Evolutionary conservation across 148 eudicot genomes (phyloP).

Genomic region (Amaranthus hypochondriacus): DNA sequence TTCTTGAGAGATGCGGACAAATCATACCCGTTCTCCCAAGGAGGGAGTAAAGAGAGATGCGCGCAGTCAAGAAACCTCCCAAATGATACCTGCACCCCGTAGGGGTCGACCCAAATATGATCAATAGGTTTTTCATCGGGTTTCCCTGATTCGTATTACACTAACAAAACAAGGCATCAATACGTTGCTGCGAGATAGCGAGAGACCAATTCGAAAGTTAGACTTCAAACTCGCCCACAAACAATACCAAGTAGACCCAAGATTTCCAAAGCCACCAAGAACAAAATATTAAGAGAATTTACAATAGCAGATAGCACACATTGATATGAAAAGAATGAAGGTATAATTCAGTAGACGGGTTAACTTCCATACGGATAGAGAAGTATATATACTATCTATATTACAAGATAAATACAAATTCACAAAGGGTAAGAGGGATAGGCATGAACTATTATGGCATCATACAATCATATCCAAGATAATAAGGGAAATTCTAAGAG

Average conservation of each 20-base stretch:
- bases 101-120: too few species aligned
- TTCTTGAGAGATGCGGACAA: too few species aligned
- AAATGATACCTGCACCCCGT: too few species aligned
- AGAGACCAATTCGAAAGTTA: too few species aligned
- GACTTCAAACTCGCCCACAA: too few species aligned
- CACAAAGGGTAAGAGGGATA: slow-evolving; percentile 9
- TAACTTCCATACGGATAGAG: not conserved
- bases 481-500: slow-evolving; percentile 1
- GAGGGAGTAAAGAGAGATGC: too few species aligned
- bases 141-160: too few species aligned
- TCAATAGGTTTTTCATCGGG: too few species aligned
- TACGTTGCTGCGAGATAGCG: too few species aligned
- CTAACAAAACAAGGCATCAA: too few species aligned
- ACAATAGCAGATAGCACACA: not conserved
- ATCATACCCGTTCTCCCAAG: too few species aligned
- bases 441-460: slow-evolving; percentile 8
- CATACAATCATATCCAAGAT: slow-evolving; percentile 18
- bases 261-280: not conserved
- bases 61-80: too few species aligned
- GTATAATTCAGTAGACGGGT: not conserved
- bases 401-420: slow-evolving; percentile 23
- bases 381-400: not conserved
- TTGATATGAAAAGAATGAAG: slow-evolving; percentile 12
- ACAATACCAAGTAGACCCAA: not conserved
- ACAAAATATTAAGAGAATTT: not conserved